Percentiles rank a stretch among this genome's conserved stretches.
phyloP scores from a whole-genome alignment of 169 alveolate species.

The Amoebophrya sp. region DNA sequence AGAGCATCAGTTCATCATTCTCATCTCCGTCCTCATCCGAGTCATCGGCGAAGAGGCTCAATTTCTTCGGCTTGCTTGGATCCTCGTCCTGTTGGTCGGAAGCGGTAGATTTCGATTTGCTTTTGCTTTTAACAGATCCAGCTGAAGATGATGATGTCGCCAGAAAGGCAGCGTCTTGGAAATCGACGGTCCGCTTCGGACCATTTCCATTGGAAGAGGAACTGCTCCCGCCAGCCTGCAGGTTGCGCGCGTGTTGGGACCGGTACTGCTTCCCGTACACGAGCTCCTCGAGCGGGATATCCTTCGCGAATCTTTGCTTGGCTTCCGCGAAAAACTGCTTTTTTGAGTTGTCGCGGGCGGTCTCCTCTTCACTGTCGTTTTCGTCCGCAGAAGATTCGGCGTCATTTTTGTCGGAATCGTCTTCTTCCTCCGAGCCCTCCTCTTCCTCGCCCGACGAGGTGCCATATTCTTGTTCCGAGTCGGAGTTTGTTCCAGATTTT shows the following conservation, averaged over 20 bases:
- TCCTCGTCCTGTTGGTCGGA: no score
- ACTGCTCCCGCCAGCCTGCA: background rate
- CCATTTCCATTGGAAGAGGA: background rate
- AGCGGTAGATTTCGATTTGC: no score
- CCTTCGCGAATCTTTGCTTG: background rate
- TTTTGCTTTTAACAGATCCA: no score
- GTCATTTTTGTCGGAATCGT: constrained; percentile 35
- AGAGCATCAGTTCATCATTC: constrained; percentile 28
- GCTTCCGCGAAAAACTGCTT: background rate
- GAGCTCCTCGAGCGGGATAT: background rate
- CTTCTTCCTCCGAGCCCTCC: constrained; percentile 48
- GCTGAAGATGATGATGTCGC: no score
- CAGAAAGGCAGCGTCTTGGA: background rate
- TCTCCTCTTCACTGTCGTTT: background rate
- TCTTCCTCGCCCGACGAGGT: constrained; percentile 53
- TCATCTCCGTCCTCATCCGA: constrained; percentile 38
- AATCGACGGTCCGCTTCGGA: background rate
- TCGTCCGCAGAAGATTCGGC: constrained; percentile 30
- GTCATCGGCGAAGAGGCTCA: background rate
- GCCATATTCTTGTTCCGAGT: background rate
- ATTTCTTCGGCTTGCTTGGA: background rate
- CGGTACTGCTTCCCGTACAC: background rate
- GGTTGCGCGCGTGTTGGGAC: background rate
- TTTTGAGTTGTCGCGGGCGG: background rate
- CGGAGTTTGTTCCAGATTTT: background rate